Conservation (phyloP, 495 filamentous ascomycete species). For the Podospora didyma region DNA sequence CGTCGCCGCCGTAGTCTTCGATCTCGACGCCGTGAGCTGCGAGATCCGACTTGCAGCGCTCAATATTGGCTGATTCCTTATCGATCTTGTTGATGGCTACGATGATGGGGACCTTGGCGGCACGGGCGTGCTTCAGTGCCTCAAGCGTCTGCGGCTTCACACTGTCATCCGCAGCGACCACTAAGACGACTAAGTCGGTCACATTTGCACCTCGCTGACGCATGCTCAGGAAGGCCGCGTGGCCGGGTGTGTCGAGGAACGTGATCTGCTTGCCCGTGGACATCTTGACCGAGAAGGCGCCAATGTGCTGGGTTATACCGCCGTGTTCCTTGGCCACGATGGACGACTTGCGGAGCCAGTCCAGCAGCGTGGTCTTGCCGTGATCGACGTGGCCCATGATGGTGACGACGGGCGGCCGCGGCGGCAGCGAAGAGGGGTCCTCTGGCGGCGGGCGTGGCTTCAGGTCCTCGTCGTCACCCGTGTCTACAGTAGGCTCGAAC, state of each 20-base stretch:
- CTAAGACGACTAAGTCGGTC: conserved; percentile 94
- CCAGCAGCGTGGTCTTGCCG: conserved; percentile 94
- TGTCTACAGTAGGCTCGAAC: conserved; percentile 83
- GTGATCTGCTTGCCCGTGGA: conserved; percentile 84
- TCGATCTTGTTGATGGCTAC: conserved; percentile 99
- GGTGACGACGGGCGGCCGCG: conserved; percentile 88
- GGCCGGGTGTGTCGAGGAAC: conserved; percentile 96
- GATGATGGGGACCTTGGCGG: conserved; percentile 90
- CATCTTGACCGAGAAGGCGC: conserved; percentile 92
- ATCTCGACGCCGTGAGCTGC: conserved; percentile 81
- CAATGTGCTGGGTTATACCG: conserved; percentile 98
- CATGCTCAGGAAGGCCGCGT: conserved; percentile 95
- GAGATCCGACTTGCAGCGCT: conserved; percentile 85
- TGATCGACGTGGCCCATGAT: conserved; percentile 99
- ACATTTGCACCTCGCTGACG: conserved; percentile 91
- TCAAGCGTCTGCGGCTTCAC: conserved; percentile 97
- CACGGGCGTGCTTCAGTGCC: conserved; percentile 88
- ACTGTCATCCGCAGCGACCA: conserved; percentile 95
- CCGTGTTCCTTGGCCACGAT: conserved; percentile 89
- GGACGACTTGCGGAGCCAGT: conserved; percentile 89
- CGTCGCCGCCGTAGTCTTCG: conserved; percentile 93
- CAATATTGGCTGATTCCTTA: conserved; percentile 71
- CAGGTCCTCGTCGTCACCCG: conserved; percentile 63
- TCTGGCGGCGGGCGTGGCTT: conserved; percentile 64
- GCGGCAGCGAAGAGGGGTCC: conserved; percentile 65